A percentile compares a stretch with the other conserved stretches of the same genome.
Evolutionary conservation across 306 rosid genomes (phyloP).

Genomic region (Psophocarpus tetragonolobus): DNA sequence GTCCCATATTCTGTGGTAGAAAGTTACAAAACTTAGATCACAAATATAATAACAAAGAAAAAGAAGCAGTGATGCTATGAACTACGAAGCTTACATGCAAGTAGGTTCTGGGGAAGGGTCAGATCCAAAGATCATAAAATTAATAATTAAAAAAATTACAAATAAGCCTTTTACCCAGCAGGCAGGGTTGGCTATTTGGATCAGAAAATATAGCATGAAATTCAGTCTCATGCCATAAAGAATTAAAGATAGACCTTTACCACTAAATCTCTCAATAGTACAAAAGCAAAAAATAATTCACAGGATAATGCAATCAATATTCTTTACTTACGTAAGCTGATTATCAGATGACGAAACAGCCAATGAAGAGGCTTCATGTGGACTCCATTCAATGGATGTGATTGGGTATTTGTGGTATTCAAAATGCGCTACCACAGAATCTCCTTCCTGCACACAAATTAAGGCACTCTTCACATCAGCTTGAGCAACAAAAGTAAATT

Average conservation of each 20-base stretch:
- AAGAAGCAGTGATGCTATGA: not conserved
- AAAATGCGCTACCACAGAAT: slow-evolving; percentile 85
- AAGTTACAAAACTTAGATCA: slow-evolving; percentile 18
- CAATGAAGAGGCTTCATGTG: slow-evolving; percentile 89
- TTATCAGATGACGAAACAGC: slow-evolving; percentile 89
- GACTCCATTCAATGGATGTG: slow-evolving; percentile 96
- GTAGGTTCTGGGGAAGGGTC: not conserved
- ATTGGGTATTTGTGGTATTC: slow-evolving; percentile 86
- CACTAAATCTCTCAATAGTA: not conserved
- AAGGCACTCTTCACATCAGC: slow-evolving; percentile 30
- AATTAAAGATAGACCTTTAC: not conserved
- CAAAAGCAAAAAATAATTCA: not conserved
- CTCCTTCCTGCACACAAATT: slow-evolving; percentile 60
- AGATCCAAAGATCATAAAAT: not conserved
- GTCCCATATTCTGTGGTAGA: slow-evolving; percentile 86
- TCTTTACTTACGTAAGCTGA: slow-evolving; percentile 82
- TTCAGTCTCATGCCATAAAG: not conserved
- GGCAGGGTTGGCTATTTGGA: not conserved
- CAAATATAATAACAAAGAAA: not conserved
- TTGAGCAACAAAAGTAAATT: slow-evolving; percentile 1
- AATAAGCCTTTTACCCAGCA: not conserved
- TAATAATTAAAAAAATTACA: not conserved
- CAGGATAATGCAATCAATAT: not conserved
- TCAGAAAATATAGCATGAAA: not conserved
- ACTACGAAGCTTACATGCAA: not conserved